A percentile compares a stretch with the other conserved stretches of the same genome.
Evolutionary conservation across 1,284 basidiomycete species (phyloP).

Genomic region (Leccinum fallax): DNA sequence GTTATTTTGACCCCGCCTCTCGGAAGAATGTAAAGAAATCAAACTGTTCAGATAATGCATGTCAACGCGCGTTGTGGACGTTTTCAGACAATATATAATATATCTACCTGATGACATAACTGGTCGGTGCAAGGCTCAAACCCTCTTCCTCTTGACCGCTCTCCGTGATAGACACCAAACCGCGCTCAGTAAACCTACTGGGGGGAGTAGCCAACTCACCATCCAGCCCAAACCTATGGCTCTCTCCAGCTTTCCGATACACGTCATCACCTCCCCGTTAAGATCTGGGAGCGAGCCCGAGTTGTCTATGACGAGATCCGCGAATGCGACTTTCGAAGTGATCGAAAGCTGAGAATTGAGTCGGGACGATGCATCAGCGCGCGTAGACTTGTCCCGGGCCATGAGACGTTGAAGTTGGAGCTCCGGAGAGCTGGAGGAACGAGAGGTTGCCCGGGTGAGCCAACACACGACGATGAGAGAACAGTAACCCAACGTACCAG

Average conservation of each 20-base stretch:
- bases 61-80: neutral
- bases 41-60: neutral
- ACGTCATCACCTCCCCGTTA: constrained; percentile 64
- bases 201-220: constrained; percentile 84
- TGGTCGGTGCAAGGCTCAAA: neutral
- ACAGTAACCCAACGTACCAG: constrained; percentile 56
- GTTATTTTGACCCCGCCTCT: neutral
- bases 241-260: constrained; percentile 60
- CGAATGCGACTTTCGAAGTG: constrained; percentile 77
- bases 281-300: constrained; percentile 75
- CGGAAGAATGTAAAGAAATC: neutral
- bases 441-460: neutral
- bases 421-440: constrained; percentile 57
- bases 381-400: constrained; percentile 60
- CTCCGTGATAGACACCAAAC: constrained; percentile 29
- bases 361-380: constrained; percentile 69
- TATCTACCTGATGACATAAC: neutral
- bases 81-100: neutral
- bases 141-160: constrained; percentile 14
- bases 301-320: constrained; percentile 90
- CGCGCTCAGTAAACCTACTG: constrained; percentile 53
- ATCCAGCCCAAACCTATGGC: constrained; percentile 67
- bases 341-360: constrained; percentile 85
- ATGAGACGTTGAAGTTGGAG: constrained; percentile 83
- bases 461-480: neutral